These are phyloP conservation scores for Penicillium capsulatum DNA, from an alignment of 2,329 filamentous ascomycete species.

Conservation along the genomic window DNA sequence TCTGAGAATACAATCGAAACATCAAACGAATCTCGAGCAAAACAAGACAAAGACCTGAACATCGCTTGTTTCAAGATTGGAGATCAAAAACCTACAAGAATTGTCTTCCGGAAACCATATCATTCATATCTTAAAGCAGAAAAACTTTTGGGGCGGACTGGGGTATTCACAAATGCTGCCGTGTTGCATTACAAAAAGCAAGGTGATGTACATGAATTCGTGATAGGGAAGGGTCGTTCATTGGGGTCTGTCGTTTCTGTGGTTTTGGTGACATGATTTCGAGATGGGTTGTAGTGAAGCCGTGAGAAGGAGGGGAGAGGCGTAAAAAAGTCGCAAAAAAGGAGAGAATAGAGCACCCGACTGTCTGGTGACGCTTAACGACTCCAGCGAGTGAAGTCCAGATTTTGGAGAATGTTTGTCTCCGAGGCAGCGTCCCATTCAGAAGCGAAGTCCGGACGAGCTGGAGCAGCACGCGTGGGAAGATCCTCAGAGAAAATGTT, in stretches of 20 bases:
- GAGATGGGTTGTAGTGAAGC: neutral
- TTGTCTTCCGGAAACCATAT: no score
- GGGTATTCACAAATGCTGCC: constrained; percentile 30
- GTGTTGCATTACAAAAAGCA: constrained; percentile 20
- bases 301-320: neutral
- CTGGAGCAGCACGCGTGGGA: constrained; percentile 29
- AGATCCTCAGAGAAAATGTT: constrained; percentile 37
- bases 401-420: constrained; percentile 36
- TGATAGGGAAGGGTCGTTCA: constrained; percentile 12
- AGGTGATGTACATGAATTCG: constrained; percentile 27
- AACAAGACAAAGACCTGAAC: no score
- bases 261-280: neutral
- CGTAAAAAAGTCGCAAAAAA: neutral
- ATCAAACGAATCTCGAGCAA: no score
- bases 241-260: constrained; percentile 11
- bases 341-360: neutral
- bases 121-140: constrained; percentile 7
- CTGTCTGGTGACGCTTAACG: constrained; percentile 22
- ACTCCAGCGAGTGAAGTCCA: constrained; percentile 44
- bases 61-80: no score
- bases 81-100: neutral
- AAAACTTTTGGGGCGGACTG: constrained; percentile 22
- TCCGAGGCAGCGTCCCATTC: constrained; percentile 39
- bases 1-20: no score
- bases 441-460: constrained; percentile 32